Evolutionary conservation across 148 eudicot species (phyloP).

Genomic region (Nepenthes mirabilis): DNA sequence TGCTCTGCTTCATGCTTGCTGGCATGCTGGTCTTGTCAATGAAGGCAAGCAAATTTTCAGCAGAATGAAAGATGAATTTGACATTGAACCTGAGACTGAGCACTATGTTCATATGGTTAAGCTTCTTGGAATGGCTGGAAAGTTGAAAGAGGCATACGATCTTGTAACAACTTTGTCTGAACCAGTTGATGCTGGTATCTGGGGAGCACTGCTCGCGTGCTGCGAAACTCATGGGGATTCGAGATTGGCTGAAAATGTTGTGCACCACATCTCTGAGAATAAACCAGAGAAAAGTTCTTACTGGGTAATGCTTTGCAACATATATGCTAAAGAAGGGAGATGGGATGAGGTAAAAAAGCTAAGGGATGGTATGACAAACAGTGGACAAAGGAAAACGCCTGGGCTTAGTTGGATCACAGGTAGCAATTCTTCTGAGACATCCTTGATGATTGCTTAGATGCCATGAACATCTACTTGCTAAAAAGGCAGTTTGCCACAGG

Average conservation of each 20-base stretch:
- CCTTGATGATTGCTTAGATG: too few species aligned
- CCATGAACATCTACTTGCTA: too few species aligned
- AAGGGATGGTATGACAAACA: slow-evolving; percentile 29
- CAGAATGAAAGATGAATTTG: slow-evolving; percentile 50
- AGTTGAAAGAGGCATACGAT: slow-evolving; percentile 55
- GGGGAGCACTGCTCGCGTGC: slow-evolving; percentile 84
- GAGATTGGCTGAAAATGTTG: slow-evolving; percentile 35
- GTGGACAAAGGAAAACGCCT: slow-evolving; percentile 30
- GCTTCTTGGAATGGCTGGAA: slow-evolving; percentile 69
- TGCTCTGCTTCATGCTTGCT: slow-evolving; percentile 63
- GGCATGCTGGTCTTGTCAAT: slow-evolving; percentile 60
- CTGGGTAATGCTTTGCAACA: slow-evolving; percentile 53
- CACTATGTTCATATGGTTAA: slow-evolving; percentile 71
- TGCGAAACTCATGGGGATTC: slow-evolving; percentile 58
- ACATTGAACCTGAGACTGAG: slow-evolving; percentile 44
- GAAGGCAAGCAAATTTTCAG: slow-evolving; percentile 38
- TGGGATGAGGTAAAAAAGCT: slow-evolving; percentile 62
- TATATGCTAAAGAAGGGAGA: slow-evolving; percentile 56
- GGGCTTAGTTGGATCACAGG: slow-evolving; percentile 49
- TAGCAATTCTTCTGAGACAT: too few species aligned
- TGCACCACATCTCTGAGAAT: slow-evolving; percentile 23
- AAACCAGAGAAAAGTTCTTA: slow-evolving; percentile 21
- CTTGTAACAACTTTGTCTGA: slow-evolving; percentile 32
- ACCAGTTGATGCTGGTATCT: slow-evolving; percentile 56
- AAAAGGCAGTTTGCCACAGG: too few species aligned